phyloP scores from a whole-genome alignment of 2,329 filamentous ascomycete genomes.

The Akanthomyces uredinophilus region DNA sequence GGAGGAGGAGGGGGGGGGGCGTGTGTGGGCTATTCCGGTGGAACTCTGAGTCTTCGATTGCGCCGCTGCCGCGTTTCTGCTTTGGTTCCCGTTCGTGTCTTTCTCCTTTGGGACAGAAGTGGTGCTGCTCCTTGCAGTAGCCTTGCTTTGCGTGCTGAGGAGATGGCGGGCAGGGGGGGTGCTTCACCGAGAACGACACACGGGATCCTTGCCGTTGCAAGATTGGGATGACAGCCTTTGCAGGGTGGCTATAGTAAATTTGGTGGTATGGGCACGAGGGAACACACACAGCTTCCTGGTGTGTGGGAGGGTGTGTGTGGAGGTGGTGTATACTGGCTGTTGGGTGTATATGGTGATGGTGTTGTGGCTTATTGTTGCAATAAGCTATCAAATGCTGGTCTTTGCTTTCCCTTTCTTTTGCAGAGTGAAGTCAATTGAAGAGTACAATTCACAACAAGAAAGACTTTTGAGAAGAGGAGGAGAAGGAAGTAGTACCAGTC shows the following conservation, averaged over 20 bases:
- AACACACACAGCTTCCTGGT: background rate
- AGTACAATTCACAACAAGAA: background rate
- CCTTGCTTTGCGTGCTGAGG: background rate
- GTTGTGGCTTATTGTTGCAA: background rate
- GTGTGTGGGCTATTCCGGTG: slow-evolving; percentile 28
- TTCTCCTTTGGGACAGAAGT: slow-evolving; percentile 11
- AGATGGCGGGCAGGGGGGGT: background rate
- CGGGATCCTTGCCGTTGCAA: slow-evolving; percentile 10
- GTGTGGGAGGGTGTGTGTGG: slow-evolving; percentile 13
- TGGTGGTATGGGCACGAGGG: slow-evolving; percentile 11
- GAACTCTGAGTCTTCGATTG: slow-evolving; percentile 25
- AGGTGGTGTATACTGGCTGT: slow-evolving; percentile 4
- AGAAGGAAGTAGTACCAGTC: background rate
- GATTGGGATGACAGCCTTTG: slow-evolving; percentile 3
- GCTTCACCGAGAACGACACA: slow-evolving; percentile 5
- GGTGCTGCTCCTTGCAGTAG: slow-evolving; percentile 8
- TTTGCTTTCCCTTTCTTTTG: background rate
- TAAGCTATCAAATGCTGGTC: background rate
- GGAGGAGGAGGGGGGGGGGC: background rate
- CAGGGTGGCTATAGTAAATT: slow-evolving; percentile 15
- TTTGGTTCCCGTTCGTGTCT: slow-evolving; percentile 17
- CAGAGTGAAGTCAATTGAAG: slow-evolving; percentile 10
- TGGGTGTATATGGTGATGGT: slow-evolving; percentile 7
- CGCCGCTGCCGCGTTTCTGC: slow-evolving; percentile 8
- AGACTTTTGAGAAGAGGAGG: slow-evolving; percentile 5